Base-by-base conservation (phyloP, 306 rosid genomes). In the Lithocarpus polystachyus region DNA sequence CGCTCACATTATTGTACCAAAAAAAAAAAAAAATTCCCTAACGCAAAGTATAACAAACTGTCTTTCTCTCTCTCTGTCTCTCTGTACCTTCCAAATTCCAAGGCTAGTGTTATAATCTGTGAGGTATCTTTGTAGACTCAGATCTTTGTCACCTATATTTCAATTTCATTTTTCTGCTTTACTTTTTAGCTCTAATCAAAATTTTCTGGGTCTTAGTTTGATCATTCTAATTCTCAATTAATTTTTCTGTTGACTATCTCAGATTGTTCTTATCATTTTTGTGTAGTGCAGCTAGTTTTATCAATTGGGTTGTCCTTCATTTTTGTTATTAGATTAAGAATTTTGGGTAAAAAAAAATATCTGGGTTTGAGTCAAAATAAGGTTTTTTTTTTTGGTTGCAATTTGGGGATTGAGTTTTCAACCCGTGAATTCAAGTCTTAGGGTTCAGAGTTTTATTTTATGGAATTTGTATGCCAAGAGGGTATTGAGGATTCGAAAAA, bases 381-480 rank as follows among this genome's bases (percentile, higher is more conserved):
- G 45, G 12, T 40, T 7, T 40, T 40, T 40, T 7, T 35, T 35
- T 31, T 7, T 61, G 65, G 14, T 68, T 56, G 35, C 68, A 17
- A 56, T 75, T 78, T 60, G 20, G 84, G 89, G 86, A 82, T 90
- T 88, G 79, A 83, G 43, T 22, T 15, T 82, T 84, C 85, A 20
- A 71, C 72, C 86, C 83, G 84, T 84, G 75, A 61, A 37, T 81
- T 77, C 68, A 59, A 75, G 60, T 20, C 14, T 73, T 78, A 87
- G 72, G 76, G 78, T 77, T 75, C 73, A 24, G 54, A 35, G 33
- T 67, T 77, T 45, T 77, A 37, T 88, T 94, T 91, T 95, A 95
- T 95, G 99, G 99, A 75, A 95, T 85, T 91, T 90, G 96, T 89
- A 87, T 95, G 91, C 89, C 97, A 82, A 68, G 48, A 79, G 81